These are phyloP conservation scores for Auriculariales sp. DNA, from an alignment of 768 basidiomycete genomes.

Conservation along the genomic window DNA sequence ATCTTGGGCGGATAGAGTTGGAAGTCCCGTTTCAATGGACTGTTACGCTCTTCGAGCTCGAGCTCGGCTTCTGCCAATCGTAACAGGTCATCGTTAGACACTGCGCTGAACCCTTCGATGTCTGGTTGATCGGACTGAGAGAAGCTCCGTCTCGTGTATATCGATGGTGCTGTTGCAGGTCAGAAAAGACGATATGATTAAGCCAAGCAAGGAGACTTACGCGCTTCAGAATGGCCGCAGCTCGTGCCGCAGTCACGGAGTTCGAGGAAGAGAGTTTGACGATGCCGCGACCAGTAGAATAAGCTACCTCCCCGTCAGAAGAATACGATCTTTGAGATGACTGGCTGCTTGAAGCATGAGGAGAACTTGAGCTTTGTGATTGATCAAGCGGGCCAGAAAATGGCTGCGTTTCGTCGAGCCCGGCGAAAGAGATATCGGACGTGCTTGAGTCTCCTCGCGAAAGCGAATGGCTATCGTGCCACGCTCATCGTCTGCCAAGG, in stretches of 20 bases:
- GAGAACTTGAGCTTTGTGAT: too few species aligned
- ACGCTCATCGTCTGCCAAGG: too few species aligned
- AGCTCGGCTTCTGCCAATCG: slow-evolving; percentile 1
- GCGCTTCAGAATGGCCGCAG: slow-evolving; percentile 82
- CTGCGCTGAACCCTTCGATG: not conserved
- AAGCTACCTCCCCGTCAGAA: slow-evolving; percentile 9
- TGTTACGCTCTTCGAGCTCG: slow-evolving; percentile 3
- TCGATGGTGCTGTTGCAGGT: slow-evolving; percentile 53
- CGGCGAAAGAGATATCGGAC: too few species aligned
- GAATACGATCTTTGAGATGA: not conserved
- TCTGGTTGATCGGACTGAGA: not conserved
- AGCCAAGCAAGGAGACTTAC: slow-evolving; percentile 25
- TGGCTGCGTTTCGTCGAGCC: too few species aligned
- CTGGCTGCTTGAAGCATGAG: too few species aligned
- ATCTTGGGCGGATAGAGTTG: too few species aligned
- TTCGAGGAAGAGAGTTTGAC: slow-evolving; percentile 78
- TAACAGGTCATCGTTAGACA: not conserved
- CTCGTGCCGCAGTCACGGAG: slow-evolving; percentile 77
- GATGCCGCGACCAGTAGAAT: slow-evolving; percentile 28
- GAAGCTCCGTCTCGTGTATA: slow-evolving; percentile 57
- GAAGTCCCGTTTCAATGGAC: too few species aligned
- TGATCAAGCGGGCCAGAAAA: too few species aligned
- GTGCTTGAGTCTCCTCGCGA: too few species aligned
- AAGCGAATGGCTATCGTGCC: too few species aligned
- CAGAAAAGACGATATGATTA: not conserved